Evolutionary conservation across 2,329 filamentous ascomycete genomes (phyloP).

Genomic region (Mycosphaerelloides madeirae): DNA sequence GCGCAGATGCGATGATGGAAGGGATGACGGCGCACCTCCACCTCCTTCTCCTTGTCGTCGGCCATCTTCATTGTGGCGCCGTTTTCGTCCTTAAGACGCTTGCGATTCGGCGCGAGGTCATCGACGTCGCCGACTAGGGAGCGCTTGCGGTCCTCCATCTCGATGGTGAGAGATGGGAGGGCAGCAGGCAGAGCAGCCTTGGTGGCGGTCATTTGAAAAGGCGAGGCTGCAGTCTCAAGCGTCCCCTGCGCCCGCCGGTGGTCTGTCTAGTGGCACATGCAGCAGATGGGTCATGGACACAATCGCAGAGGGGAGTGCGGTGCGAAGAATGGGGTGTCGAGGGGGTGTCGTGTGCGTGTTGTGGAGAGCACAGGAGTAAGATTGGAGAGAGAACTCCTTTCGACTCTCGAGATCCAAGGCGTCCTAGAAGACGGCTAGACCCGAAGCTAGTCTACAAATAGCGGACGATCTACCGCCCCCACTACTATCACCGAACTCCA

Average conservation of each 20-base stretch:
- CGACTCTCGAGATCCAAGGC: too few species aligned
- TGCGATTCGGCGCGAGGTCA: slow-evolving; percentile 81
- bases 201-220: slow-evolving; percentile 26
- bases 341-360: slow-evolving; percentile 6
- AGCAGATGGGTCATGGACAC: not conserved
- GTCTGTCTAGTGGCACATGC: not conserved
- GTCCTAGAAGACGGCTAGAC: too few species aligned
- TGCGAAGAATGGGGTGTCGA: not conserved
- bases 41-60: slow-evolving; percentile 65
- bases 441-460: too few species aligned
- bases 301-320: not conserved
- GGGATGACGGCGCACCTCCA: slow-evolving; percentile 59
- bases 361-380: not conserved
- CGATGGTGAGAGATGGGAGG: slow-evolving; percentile 70
- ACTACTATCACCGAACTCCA: too few species aligned
- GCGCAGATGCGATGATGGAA: too few species aligned
- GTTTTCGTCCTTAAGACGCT: slow-evolving; percentile 75
- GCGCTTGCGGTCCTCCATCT: slow-evolving; percentile 99
- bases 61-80: slow-evolving; percentile 63
- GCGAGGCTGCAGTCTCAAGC: slow-evolving; percentile 10
- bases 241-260: slow-evolving; percentile 9
- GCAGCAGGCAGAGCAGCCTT: slow-evolving; percentile 46
- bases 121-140: slow-evolving; percentile 74
- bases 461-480: too few species aligned
- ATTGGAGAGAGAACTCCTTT: too few species aligned